phyloP scores from a whole-genome alignment of 2,329 filamentous ascomycete genomes.

The Colletotrichum tropicicola region DNA sequence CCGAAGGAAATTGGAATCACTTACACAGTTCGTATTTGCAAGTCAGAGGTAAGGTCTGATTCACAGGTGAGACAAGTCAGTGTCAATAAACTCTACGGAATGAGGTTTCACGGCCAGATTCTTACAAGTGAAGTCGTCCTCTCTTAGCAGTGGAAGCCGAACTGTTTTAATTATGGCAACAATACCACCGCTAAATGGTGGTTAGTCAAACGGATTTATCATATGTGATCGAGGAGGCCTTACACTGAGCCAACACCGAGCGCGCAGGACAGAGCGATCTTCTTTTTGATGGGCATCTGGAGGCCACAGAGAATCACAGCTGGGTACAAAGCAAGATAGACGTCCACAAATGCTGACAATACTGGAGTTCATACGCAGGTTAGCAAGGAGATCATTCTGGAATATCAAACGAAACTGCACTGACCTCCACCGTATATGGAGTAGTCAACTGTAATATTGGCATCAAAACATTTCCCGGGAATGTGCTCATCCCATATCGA shows the following conservation, averaged over 20 bases:
- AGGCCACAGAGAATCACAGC: conserved; percentile 45
- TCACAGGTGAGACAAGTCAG: background rate
- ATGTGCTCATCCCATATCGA: conserved; percentile 49
- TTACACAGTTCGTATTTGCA: conserved; percentile 56
- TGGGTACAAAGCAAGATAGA: conserved; percentile 53
- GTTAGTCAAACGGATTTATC: background rate
- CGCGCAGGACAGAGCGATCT: conserved; percentile 46
- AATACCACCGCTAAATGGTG: conserved; percentile 30
- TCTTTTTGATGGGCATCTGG: conserved; percentile 49
- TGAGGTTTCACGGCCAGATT: background rate
- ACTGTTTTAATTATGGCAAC: conserved; percentile 45
- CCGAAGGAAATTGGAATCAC: background rate
- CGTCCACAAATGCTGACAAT: conserved; percentile 45
- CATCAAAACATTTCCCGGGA: conserved; percentile 44
- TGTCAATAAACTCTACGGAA: no score
- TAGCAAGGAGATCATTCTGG: background rate
- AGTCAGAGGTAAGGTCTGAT: conserved; percentile 46
- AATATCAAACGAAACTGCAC: background rate
- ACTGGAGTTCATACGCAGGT: conserved; percentile 31
- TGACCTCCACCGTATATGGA: background rate
- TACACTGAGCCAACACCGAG: conserved; percentile 50
- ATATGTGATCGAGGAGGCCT: background rate
- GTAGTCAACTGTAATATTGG: conserved; percentile 46
- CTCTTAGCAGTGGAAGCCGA: conserved; percentile 39
- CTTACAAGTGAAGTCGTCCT: conserved; percentile 36